Base-by-base conservation (phyloP, 495 filamentous ascomycete genomes). In the Penicillium salamii region DNA sequence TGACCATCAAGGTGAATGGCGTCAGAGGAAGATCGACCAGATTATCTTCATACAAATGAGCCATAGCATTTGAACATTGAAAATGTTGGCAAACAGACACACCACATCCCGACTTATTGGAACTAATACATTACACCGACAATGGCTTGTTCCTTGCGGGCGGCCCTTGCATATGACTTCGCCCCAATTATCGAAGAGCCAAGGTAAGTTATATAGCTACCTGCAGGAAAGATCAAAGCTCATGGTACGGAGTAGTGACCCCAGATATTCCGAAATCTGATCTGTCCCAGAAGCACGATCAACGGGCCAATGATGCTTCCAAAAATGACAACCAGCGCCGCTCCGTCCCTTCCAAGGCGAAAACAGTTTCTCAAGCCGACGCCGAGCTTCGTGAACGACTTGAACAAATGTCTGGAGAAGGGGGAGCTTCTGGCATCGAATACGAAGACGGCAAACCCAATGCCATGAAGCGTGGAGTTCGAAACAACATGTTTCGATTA, bases 361-460 rank as follows among this genome's bases (percentile, higher is more conserved):
- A 84, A 61, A 81, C 80, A 1, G 69, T 82, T 44, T 70, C 78
- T 18, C 70, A 90, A 55, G 61, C 81, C 18, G 88, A 93, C 61
- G 79, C 84, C 38, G 86, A 89, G 53, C 65, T 93, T 5, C 73
- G 72, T 19, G 61, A 75, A 51, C 85, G 85, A 55, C 77, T 91
- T 46, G 82, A 85, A 54, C 79, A 78, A 14, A 76, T 89, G 13
- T 77, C 85, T 1, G 88, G 89, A 3, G 87, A 85, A 14, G 89
- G 89, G 23, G 90, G 89, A 6, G 81, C 76, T 32, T 75, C 86
- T n/a, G 90, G 90, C 1, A 72, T 91, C 7, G 89, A 92, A 68
- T 83, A 85, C 52, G 88, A 91, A 62, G 79, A 91, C 54, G 89
- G 90, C 0, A 74, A 85, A 58, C 80, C 88, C 1, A 80, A 79